Conservation (phyloP, 352 stramenopile species). For the Sclerospora graminicola region DNA sequence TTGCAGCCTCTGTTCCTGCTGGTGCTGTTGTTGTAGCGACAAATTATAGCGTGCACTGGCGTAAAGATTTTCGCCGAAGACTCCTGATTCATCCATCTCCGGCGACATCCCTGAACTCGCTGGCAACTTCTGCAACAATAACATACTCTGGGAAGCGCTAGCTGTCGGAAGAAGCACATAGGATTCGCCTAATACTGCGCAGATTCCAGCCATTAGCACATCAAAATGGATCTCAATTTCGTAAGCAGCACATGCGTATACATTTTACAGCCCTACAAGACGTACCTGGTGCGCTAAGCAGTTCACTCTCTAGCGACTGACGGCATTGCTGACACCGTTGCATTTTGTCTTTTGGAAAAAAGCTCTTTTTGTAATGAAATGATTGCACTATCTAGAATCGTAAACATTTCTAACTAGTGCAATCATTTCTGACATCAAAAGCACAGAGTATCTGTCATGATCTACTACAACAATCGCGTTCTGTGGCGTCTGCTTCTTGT, state of each 20-base stretch:
- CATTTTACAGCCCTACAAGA: not conserved
- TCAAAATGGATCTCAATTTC: conserved; percentile 1
- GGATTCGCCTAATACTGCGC: conserved; percentile 45
- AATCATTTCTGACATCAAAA: conserved; percentile 4
- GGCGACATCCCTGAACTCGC: conserved; percentile 4
- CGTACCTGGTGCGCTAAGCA: conserved; percentile 26
- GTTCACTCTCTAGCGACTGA: conserved; percentile 27
- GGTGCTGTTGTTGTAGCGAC: conserved; percentile 31
- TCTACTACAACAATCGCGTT: conserved; percentile 37
- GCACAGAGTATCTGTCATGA: conserved; percentile 14
- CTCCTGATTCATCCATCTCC: conserved; percentile 23
- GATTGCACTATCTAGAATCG: conserved; percentile 4
- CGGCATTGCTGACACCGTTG: conserved; percentile 24
- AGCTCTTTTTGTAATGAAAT: conserved; percentile 2
- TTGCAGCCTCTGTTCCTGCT: conserved; percentile 20
- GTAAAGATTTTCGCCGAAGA: conserved; percentile 26
- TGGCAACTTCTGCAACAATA: conserved; percentile 32
- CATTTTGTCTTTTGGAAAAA: conserved; percentile 17
- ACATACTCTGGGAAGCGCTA: conserved; percentile 45
- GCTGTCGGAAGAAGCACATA: conserved; percentile 68
- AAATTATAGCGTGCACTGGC: conserved; percentile 35
- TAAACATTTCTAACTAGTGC: not conserved
- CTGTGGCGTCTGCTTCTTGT: conserved; percentile 29
- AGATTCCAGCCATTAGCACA: not conserved
- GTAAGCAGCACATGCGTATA: not conserved